Conservation (phyloP, 352 stramenopile genomes). For the Phytophthora capsici region DNA sequence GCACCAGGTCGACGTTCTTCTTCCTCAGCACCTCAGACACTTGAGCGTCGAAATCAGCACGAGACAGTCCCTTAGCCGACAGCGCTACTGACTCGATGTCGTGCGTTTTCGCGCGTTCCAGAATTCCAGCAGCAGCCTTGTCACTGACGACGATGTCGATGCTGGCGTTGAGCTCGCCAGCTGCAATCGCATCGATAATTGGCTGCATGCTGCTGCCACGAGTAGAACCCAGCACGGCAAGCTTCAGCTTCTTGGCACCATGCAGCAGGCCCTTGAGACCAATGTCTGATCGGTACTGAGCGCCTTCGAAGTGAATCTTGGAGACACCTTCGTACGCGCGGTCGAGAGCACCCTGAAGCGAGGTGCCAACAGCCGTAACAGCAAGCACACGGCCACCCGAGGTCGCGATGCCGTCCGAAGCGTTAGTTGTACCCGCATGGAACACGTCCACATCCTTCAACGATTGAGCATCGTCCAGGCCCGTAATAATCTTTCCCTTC, state of each 20-base stretch:
- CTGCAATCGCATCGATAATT: slow-evolving; percentile 95
- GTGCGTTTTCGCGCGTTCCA: slow-evolving; percentile 92
- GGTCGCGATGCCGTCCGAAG: slow-evolving; percentile 81
- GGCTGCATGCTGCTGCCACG: slow-evolving; percentile 96
- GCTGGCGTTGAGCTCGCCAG: slow-evolving; percentile 90
- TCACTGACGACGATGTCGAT: slow-evolving; percentile 98
- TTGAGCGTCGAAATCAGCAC: slow-evolving; percentile 95
- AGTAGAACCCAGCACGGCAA: slow-evolving; percentile 97
- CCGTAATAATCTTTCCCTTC: slow-evolving; percentile 97
- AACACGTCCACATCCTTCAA: slow-evolving; percentile 96
- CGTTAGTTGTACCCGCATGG: slow-evolving; percentile 96
- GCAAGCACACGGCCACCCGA: slow-evolving; percentile 97
- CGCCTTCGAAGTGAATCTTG: slow-evolving; percentile 91
- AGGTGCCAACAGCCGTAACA: slow-evolving; percentile 93
- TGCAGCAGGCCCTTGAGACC: slow-evolving; percentile 93
- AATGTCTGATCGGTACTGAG: slow-evolving; percentile 98
- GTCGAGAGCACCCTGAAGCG: slow-evolving; percentile 92
- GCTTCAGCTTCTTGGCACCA: slow-evolving; percentile 79
- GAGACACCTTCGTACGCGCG: slow-evolving; percentile 92
- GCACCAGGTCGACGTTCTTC: slow-evolving; percentile 96
- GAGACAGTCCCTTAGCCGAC: slow-evolving; percentile 79
- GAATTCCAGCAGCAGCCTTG: slow-evolving; percentile 92
- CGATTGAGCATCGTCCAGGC: slow-evolving; percentile 87
- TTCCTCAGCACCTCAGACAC: slow-evolving; percentile 92
- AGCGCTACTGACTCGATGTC: slow-evolving; percentile 71